phyloP scores from a whole-genome alignment of 2,329 filamentous ascomycete species.

The Helicocarpus griseus region DNA sequence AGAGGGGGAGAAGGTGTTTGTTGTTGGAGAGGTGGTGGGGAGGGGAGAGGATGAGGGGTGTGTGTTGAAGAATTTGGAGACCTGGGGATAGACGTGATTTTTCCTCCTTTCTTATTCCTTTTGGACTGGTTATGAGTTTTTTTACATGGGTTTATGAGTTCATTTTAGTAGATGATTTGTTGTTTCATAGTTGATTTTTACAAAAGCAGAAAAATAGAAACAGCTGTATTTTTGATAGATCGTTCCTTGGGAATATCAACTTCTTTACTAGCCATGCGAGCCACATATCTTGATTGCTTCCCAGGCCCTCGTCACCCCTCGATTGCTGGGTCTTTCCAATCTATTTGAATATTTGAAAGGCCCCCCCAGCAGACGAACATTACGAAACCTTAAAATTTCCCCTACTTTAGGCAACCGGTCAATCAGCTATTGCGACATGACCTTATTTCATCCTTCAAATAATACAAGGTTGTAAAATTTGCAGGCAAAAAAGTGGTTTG shows the following conservation, averaged over 20 bases:
- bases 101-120: too few species aligned
- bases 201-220: not conserved
- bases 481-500: not conserved
- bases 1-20: slow-evolving; percentile 66
- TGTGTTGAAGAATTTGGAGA: slow-evolving; percentile 51
- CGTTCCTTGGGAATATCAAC: too few species aligned
- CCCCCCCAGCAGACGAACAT: too few species aligned
- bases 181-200: not conserved
- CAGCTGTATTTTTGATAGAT: not conserved
- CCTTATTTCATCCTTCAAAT: not conserved
- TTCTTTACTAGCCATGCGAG: too few species aligned
- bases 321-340: not conserved
- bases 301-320: too few species aligned
- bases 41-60: slow-evolving; percentile 48
- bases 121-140: not conserved
- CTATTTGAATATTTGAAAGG: not conserved
- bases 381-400: too few species aligned
- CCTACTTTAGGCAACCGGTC: too few species aligned
- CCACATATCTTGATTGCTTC: too few species aligned
- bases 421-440: not conserved
- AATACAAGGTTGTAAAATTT: not conserved
- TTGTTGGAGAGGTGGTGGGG: slow-evolving; percentile 60
- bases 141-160: not conserved
- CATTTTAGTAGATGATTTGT: not conserved
- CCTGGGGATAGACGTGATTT: slow-evolving; percentile 24